These are phyloP conservation scores for Candida pini DNA, from an alignment of 805 yeast species.

Conservation along the genomic window DNA sequence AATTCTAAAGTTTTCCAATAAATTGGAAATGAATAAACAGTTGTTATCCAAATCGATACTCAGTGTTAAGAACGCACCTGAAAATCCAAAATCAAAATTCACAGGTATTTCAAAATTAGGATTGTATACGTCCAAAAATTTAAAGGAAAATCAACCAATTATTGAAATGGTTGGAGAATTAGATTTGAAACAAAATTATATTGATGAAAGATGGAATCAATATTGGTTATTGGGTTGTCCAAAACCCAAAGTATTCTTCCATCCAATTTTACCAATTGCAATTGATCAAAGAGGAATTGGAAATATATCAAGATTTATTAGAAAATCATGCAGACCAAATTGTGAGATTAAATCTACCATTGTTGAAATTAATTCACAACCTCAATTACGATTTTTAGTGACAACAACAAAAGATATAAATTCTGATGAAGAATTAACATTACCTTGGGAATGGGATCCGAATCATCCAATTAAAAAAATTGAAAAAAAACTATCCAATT, in stretches of 20 bases:
- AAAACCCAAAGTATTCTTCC: slow-evolving; percentile 52
- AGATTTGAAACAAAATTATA: slow-evolving; percentile 58
- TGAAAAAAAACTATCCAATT: slow-evolving; percentile 37
- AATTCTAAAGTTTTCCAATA: slow-evolving; percentile 16
- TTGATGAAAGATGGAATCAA: slow-evolving; percentile 64
- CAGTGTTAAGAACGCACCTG: slow-evolving; percentile 52
- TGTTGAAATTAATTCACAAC: slow-evolving; percentile 25
- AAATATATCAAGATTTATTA: slow-evolving; percentile 63
- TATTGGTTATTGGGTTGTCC: slow-evolving; percentile 70
- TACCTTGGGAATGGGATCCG: slow-evolving; percentile 88
- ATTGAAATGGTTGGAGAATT: slow-evolving; percentile 71
- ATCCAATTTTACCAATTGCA: slow-evolving; percentile 55
- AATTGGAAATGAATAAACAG: slow-evolving; percentile 21
- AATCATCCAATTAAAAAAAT: slow-evolving; percentile 66
- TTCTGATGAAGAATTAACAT: slow-evolving; percentile 64
- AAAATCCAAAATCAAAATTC: slow-evolving; percentile 51
- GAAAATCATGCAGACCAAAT: slow-evolving; percentile 75
- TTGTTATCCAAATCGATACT: slow-evolving; percentile 8
- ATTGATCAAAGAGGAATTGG: slow-evolving; percentile 81
- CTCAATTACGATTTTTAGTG: slow-evolving; percentile 44
- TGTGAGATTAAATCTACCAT: slow-evolving; percentile 52
- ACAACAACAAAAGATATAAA: slow-evolving; percentile 51
- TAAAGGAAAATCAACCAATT: slow-evolving; percentile 46
- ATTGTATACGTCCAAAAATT: slow-evolving; percentile 37
- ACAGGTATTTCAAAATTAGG: slow-evolving; percentile 69